Evolutionary conservation across 2,329 filamentous ascomycete genomes (phyloP).

Genomic region (Elsinoe batatas): DNA sequence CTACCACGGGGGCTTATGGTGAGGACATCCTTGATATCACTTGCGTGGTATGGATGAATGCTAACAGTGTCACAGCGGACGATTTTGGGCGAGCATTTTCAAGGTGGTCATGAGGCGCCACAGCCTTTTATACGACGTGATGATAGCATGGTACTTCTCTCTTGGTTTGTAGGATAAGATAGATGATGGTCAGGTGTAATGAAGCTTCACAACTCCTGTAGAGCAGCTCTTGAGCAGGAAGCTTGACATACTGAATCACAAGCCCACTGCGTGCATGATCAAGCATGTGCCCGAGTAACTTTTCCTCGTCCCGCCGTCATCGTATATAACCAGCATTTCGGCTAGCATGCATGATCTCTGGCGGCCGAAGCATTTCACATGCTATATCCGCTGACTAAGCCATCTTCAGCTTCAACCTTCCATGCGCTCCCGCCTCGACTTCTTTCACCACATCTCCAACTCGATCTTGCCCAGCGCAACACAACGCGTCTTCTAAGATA

Average conservation of each 20-base stretch:
- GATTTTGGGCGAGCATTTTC: slow-evolving; percentile 6
- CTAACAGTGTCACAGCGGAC: neutral
- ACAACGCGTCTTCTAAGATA: neutral
- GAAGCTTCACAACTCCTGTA: too few species aligned
- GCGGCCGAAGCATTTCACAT: neutral
- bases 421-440: neutral
- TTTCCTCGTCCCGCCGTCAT: too few species aligned
- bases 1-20: slow-evolving; percentile 12
- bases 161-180: neutral
- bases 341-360: neutral
- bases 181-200: neutral
- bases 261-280: neutral
- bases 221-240: neutral
- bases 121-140: neutral
- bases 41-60: too few species aligned
- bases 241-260: neutral
- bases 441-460: neutral
- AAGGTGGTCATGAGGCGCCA: neutral
- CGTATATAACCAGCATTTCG: too few species aligned
- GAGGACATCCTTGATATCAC: too few species aligned
- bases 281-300: neutral
- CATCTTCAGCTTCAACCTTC: neutral
- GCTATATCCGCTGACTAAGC: neutral
- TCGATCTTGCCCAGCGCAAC: neutral
- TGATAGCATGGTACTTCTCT: neutral